These are phyloP conservation scores for Hypoxylon sp. DNA, from an alignment of 2,329 filamentous ascomycete species.

Conservation along the genomic window DNA sequence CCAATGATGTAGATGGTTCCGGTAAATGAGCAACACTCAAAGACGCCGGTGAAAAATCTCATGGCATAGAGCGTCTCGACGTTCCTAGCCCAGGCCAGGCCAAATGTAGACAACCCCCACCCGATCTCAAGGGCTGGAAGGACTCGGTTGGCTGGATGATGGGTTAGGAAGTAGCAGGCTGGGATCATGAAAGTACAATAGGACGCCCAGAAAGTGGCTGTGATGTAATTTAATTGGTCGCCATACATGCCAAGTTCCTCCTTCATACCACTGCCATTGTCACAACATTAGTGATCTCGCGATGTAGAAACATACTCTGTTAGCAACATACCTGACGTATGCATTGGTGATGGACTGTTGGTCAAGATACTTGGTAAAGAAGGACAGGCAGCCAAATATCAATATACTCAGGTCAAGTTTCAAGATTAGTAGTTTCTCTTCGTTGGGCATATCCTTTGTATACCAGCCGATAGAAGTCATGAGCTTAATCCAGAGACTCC, in stretches of 20 bases:
- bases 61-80: slow-evolving; percentile 56
- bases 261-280: slow-evolving; percentile 57
- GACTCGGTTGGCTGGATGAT: slow-evolving; percentile 56
- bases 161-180: slow-evolving; percentile 58
- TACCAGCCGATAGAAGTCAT: slow-evolving; percentile 54
- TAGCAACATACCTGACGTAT: slow-evolving; percentile 54
- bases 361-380: slow-evolving; percentile 60
- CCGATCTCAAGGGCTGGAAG: slow-evolving; percentile 53
- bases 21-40: slow-evolving; percentile 52
- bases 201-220: slow-evolving; percentile 55
- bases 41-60: slow-evolving; percentile 56
- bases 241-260: slow-evolving; percentile 55
- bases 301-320: neutral
- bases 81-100: slow-evolving; percentile 53
- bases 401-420: slow-evolving; percentile 59
- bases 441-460: slow-evolving; percentile 51
- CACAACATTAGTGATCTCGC: slow-evolving; percentile 7
- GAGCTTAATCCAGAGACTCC: slow-evolving; percentile 31
- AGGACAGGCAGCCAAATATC: slow-evolving; percentile 58
- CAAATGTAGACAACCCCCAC: slow-evolving; percentile 54
- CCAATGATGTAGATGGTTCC: slow-evolving; percentile 56
- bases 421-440: slow-evolving; percentile 56
- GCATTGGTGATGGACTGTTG: slow-evolving; percentile 58
- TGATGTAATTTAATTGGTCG: slow-evolving; percentile 56
- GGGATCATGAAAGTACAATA: slow-evolving; percentile 61